phyloP scores from a whole-genome alignment of 2,329 filamentous ascomycete species.

The Penicillium corylophilum region DNA sequence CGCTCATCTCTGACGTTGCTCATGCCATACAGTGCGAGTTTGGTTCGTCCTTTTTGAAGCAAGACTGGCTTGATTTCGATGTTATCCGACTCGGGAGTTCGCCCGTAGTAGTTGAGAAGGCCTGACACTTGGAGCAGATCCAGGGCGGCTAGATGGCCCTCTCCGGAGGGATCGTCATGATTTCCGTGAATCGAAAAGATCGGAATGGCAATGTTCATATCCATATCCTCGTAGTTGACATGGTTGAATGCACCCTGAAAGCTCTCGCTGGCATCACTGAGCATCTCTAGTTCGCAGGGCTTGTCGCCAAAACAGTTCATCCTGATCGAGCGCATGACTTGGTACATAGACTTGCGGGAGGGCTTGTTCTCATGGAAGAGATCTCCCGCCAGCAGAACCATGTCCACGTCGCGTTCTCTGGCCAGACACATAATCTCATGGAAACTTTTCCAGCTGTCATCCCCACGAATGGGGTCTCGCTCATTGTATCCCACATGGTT shows the following conservation, averaged over 20 bases:
- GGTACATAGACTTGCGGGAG: constrained; percentile 90
- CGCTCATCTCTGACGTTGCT: constrained; percentile 96
- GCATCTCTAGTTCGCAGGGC: constrained; percentile 89
- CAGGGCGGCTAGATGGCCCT: constrained; percentile 85
- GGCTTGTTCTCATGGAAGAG: constrained; percentile 98
- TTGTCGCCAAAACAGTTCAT: constrained; percentile 95
- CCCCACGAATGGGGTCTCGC: constrained; percentile 86
- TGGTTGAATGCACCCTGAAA: constrained; percentile 88
- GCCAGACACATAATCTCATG: constrained; percentile 92
- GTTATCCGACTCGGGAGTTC: constrained; percentile 87
- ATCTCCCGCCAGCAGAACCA: constrained; percentile 92
- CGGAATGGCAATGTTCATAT: constrained; percentile 95
- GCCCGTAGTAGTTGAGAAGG: constrained; percentile 92
- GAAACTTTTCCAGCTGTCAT: constrained; percentile 96
- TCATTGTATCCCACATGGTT: constrained; percentile 98
- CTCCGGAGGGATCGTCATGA: constrained; percentile 96
- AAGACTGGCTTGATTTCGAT: constrained; percentile 89
- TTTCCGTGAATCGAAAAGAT: constrained; percentile 99
- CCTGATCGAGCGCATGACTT: constrained; percentile 91
- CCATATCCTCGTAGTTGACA: constrained; percentile 95
- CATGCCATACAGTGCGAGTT: constrained; percentile 87
- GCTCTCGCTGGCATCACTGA: constrained; percentile 88
- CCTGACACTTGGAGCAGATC: constrained; percentile 90
- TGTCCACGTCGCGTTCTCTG: constrained; percentile 86
- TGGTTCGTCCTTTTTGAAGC: constrained; percentile 89